Evolutionary conservation across 305 asterid genomes (phyloP), one percentile per base, ranked within the genome.

Genomic region (Striga hermonthica): DNA sequence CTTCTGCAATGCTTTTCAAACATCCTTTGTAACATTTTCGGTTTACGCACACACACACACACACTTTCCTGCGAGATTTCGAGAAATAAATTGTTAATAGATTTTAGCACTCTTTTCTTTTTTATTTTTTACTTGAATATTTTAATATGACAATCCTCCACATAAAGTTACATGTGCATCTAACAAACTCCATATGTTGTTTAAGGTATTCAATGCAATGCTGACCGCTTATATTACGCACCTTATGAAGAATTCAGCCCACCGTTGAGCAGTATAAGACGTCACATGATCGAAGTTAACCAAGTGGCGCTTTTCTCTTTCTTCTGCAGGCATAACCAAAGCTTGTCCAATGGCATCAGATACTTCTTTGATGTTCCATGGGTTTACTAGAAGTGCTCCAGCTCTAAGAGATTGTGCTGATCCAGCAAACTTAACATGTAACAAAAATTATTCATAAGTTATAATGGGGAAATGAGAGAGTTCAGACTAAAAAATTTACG

Each of bases 371-470:
- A 88, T 82, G 78, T 91, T 91, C 98, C 98, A 91, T 11, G 98
- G 98, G 80, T 91, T 91, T 62, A 91, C 90, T 15, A 91, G 94
- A 77, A 91, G 83, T 62, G 98, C 98, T 66, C 98, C 96, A 66
- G 96, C 96, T 66, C 98, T 96, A 73, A 91, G 87, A 35, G 98
- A 91, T 65, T 91, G 98, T 68, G 98, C 96, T 66, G 98, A 96
- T 72, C 98, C 98, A 66, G 98, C 98, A 79, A 91, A 91, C 97
- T 91, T 22, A 22, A 74, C 72, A 78, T 3, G 45, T 53, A 62
- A 31, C 56, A 37, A 72, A 61, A 59, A 48, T 43, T 50, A 44
- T 16, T 54, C 13, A 47, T 48, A 35, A 50, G 13, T 54, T 56
- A 39, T 15, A 61, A 37, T 52, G 54, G 36, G 31, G 35, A 64